These are phyloP conservation scores for Moesziomyces aphidis DNA, from an alignment of 1,284 basidiomycete species.

Conservation along the genomic window DNA sequence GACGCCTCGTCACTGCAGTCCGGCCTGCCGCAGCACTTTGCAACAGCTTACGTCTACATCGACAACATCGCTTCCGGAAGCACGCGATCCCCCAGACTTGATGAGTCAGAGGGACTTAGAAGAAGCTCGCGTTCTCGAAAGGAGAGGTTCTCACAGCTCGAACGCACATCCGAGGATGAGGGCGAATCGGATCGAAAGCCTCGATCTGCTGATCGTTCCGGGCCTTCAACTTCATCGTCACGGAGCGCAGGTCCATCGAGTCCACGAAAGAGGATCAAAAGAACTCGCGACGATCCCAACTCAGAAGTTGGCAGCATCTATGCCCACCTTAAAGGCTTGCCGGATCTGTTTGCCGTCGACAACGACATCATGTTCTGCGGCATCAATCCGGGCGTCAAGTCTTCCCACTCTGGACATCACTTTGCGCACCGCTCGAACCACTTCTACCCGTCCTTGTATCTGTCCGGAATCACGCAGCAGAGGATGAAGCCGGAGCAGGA, in stretches of 20 bases:
- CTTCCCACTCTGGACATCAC: slow-evolving; percentile 34
- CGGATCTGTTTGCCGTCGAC: slow-evolving; percentile 29
- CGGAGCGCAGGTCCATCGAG: not conserved
- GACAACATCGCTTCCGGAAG: not conserved
- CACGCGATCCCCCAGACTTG: no score
- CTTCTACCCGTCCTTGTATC: slow-evolving; percentile 44
- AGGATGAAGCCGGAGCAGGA: slow-evolving; percentile 49
- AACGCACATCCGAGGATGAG: not conserved
- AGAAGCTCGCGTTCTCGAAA: not conserved
- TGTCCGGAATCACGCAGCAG: slow-evolving; percentile 35
- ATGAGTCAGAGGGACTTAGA: not conserved
- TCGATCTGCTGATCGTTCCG: not conserved
- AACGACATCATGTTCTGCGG: slow-evolving; percentile 53
- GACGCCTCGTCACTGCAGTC: not conserved
- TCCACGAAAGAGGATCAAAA: slow-evolving; percentile 30
- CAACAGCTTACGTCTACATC: not conserved
- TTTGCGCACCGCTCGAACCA: slow-evolving; percentile 53
- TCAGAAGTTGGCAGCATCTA: slow-evolving; percentile 41
- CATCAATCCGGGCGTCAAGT: slow-evolving; percentile 54
- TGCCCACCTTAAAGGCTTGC: slow-evolving; percentile 29
- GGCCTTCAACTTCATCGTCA: not conserved
- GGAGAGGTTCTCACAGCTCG: slow-evolving; percentile 3
- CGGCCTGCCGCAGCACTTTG: not conserved
- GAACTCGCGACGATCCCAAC: slow-evolving; percentile 42
- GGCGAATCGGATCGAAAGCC: not conserved